Evolutionary conservation across 768 basidiomycete species (phyloP), one percentile per base, ranked within the genome.

Genomic region (Floccularia luteovirens): DNA sequence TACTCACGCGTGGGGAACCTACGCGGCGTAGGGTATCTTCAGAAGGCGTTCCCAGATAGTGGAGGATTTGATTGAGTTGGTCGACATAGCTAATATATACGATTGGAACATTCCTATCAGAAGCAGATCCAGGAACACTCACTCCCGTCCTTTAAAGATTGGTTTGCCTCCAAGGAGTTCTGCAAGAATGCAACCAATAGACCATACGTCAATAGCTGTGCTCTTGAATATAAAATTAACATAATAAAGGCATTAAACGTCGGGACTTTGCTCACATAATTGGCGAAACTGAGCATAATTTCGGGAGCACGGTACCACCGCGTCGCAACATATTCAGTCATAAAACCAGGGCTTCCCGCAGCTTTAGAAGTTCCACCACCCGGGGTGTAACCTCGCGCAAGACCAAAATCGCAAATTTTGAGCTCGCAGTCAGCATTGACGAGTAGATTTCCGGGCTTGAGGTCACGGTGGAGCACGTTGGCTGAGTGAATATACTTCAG

Each of bases 291-390:
- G 51, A 98, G 59, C 96, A 98, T 99, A 63, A 98, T 99, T 66
- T 99, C 96, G 0, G 96, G 94, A 16, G 94, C 94, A 24, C 94
- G 74, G 59, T 99, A 99, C 94, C 94, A 98, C 42, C 94, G 74
- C 5, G 94, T 99, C n/a, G 94, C 94, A 23, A 98, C 87, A 59
- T 94, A 98, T 64, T 98, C 96, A 0, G 96, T 98, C 94, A 98
- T 97, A 65, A 98, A 97, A 0, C 94, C 94, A 53, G 84, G 85
- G 53, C 87, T 86, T 25, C 82, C 81, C 16, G 83, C 79, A 1
- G 80, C 72, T 48, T 72, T 79, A 38, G 77, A 82, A 24, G 75
- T 77, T 24, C 85, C 83, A 33, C 82, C 75, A 14, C 84, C 87
- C 3, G 90, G 90, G 16, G 84, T 90, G 61, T 92, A 94, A 2